phyloP scores from a whole-genome alignment of 768 basidiomycete genomes.

The Russula emetica region DNA sequence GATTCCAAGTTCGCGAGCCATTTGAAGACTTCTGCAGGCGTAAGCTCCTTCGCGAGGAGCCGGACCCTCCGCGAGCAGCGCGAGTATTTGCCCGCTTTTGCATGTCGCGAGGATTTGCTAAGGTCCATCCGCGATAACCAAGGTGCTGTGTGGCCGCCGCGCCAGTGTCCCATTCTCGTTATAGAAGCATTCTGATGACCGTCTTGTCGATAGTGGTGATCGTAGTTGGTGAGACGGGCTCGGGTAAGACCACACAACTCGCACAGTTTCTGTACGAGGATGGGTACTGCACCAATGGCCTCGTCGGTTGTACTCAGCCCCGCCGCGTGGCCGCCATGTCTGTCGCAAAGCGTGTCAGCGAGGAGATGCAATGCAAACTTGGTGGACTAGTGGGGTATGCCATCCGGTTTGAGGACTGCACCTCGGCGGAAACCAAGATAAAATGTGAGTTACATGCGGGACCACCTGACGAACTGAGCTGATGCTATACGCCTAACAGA shows the following conservation, averaged over 20 bases:
- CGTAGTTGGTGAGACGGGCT: slow-evolving; percentile 98
- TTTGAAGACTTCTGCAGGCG: slow-evolving; percentile 72
- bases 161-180: slow-evolving; percentile 22
- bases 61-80: slow-evolving; percentile 91
- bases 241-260: slow-evolving; percentile 96
- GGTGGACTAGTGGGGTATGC: too few species aligned
- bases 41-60: slow-evolving; percentile 75
- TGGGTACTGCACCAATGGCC: slow-evolving; percentile 83
- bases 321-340: too few species aligned
- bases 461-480: too few species aligned
- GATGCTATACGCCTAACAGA: too few species aligned
- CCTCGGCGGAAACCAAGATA: too few species aligned
- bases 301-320: too few species aligned
- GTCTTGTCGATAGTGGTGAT: slow-evolving; percentile 60
- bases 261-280: slow-evolving; percentile 96
- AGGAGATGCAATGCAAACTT: too few species aligned
- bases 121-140: slow-evolving; percentile 90
- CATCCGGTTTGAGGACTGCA: too few species aligned
- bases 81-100: slow-evolving; percentile 96
- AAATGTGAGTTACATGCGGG: too few species aligned
- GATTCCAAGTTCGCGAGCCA: slow-evolving; percentile 98
- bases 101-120: slow-evolving; percentile 90
- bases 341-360: too few species aligned
- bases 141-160: too few species aligned
- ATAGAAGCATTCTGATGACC: not conserved